Evolutionary conservation across 176 grass and related monocot genomes (phyloP).

Genomic region (Aechmea fasciata): DNA sequence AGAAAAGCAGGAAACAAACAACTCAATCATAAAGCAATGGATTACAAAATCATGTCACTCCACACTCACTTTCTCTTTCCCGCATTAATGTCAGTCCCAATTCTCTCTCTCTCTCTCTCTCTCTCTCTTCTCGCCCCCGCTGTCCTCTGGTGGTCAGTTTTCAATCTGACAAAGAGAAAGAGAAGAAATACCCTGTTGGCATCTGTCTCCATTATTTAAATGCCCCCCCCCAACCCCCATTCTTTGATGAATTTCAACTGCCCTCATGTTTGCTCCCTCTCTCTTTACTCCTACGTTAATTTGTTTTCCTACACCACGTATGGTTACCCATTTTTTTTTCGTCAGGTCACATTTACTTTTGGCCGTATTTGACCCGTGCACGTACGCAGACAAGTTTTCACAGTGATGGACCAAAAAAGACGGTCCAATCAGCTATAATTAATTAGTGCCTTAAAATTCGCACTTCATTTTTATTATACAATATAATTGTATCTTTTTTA

Average conservation of each 20-base stretch:
- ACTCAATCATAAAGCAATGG: slow-evolving; percentile 31
- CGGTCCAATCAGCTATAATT: too few relatives aligned
- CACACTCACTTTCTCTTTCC: background rate
- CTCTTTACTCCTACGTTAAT: too few relatives aligned
- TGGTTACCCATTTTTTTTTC: too few relatives aligned
- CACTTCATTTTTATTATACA: too few relatives aligned
- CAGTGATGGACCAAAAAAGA: too few relatives aligned
- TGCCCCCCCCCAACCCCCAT: background rate
- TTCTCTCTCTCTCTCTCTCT: slow-evolving; percentile 7
- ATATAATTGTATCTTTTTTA: too few relatives aligned
- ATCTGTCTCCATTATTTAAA: background rate
- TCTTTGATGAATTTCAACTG: background rate
- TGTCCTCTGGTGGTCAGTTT: background rate
- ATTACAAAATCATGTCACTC: slow-evolving; percentile 23
- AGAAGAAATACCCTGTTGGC: background rate
- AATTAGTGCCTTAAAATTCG: too few relatives aligned
- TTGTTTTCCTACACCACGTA: too few relatives aligned
- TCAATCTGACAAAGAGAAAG: background rate
- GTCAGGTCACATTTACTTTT: too few relatives aligned
- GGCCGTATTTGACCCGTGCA: too few relatives aligned
- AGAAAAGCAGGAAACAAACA: background rate
- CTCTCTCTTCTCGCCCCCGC: background rate
- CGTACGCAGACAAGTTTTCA: too few relatives aligned
- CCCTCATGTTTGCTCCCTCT: too few relatives aligned
- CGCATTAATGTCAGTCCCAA: background rate